Base-by-base conservation (phyloP, 2,329 filamentous ascomycete species). In the Sporothrix luriei region DNA sequence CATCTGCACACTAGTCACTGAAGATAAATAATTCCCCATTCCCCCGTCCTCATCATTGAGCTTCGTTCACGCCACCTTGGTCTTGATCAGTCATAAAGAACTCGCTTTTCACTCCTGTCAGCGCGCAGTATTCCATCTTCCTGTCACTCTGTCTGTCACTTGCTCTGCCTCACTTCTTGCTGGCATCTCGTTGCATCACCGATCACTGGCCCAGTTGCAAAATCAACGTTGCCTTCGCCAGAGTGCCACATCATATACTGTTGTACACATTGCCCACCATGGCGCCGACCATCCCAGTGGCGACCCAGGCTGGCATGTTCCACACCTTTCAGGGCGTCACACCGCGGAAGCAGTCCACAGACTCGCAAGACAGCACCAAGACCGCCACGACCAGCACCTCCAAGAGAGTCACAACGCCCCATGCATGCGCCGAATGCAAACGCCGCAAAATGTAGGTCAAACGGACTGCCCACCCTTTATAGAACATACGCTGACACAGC, bases 381-480 rank as follows among this genome's bases (percentile, higher is more conserved):
- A 73, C 81, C 33, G 80, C 77, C 69, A 78, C 78, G 48, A 76
- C 75, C 10, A 74, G 75, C 26, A 77, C 78, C 10, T 78, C 80
- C 62, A 84, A 85, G 77, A 81, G 84, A 73, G 84, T 85, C 74
- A 86, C 84, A 48, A 86, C 84, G 70, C 82, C 84, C 33, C 84
- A 90, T 75, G 90, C 90, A 49, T 93, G 90, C 77, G 88, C 90
- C 62, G 90, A 91, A 75, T 93, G 91, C 80, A 89, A 93, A 76
- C 85, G 91, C 74, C 86, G 91, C 72, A 95, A 94, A 79, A 94
- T 94, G 82, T 83, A 77, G 75, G 81, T 26, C 24, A 26, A 48
- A 33, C 5, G 4, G 33, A 33, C 2, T 43, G 14, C 51, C 3
- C 9, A 49, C 48, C 48, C 5, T 4, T 16, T 43, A 46, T 5